Evolutionary conservation across 2,329 filamentous ascomycete genomes (phyloP).

Genomic region (Hymenotorrendiella dingleyae): DNA sequence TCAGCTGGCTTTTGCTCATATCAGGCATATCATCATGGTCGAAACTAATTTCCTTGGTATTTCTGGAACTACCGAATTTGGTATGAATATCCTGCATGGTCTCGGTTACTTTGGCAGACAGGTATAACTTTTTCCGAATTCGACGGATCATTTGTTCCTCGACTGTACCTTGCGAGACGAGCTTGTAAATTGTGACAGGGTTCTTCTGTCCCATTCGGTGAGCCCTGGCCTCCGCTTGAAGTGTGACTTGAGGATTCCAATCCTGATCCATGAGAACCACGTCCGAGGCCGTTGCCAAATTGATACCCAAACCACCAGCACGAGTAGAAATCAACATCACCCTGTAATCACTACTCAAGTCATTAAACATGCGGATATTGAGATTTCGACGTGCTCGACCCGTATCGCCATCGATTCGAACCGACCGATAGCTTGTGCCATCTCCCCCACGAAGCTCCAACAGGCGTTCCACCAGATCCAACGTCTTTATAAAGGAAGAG

Average conservation of each 20-base stretch:
- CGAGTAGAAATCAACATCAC: constrained; percentile 90
- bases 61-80: constrained; percentile 25
- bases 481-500: constrained; percentile 84
- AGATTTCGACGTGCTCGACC: constrained; percentile 82
- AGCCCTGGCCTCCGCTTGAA: constrained; percentile 87
- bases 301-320: constrained; percentile 94
- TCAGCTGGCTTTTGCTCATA: constrained; percentile 45
- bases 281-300: constrained; percentile 90
- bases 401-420: constrained; percentile 78
- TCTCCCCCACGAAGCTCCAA: constrained; percentile 42
- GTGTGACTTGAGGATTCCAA: constrained; percentile 96
- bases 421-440: constrained; percentile 64
- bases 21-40: constrained; percentile 43
- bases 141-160: constrained; percentile 74
- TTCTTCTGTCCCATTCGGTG: constrained; percentile 95
- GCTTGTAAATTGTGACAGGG: constrained; percentile 89
- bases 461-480: constrained; percentile 90
- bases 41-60: constrained; percentile 24
- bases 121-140: constrained; percentile 51
- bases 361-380: constrained; percentile 91
- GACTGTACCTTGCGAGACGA: constrained; percentile 80
- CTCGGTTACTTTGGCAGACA: constrained; percentile 55
- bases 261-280: constrained; percentile 97
- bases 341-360: constrained; percentile 71
- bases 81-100: constrained; percentile 49